phyloP scores from a whole-genome alignment of 371 early-diverging fungal genomes.

The Rhizopus sp. region DNA sequence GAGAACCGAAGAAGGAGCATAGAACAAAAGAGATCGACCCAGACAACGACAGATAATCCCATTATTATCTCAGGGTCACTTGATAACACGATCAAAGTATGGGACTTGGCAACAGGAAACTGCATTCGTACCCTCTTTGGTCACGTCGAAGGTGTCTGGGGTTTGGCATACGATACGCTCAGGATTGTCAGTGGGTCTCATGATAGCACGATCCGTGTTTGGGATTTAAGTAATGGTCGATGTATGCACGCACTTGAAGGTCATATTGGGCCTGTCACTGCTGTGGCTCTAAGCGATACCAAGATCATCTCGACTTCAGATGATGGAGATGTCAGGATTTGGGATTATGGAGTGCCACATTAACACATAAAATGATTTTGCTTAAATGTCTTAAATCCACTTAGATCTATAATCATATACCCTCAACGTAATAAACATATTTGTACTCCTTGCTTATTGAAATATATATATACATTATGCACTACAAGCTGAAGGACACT shows the following conservation, averaged over 20 bases:
- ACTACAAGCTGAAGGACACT: no score
- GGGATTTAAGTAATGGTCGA: slow-evolving; percentile 90
- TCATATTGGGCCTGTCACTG: slow-evolving; percentile 71
- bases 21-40: not conserved
- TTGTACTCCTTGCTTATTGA: no score
- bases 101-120: slow-evolving; percentile 79
- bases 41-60: slow-evolving; percentile 34
- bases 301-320: slow-evolving; percentile 84
- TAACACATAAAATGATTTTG: not conserved
- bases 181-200: slow-evolving; percentile 91
- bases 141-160: slow-evolving; percentile 92
- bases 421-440: no score
- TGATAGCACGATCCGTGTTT: slow-evolving; percentile 88
- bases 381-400: no score
- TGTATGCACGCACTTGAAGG: slow-evolving; percentile 77
- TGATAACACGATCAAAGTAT: slow-evolving; percentile 90
- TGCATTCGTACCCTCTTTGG: slow-evolving; percentile 88
- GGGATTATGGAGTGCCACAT: slow-evolving; percentile 66
- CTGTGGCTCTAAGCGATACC: slow-evolving; percentile 84
- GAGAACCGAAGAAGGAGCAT: not conserved
- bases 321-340: slow-evolving; percentile 81
- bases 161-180: slow-evolving; percentile 85
- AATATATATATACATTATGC: no score
- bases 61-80: slow-evolving; percentile 83
- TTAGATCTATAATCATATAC: no score